A percentile compares a stretch with the other conserved stretches of the same genome.
Evolutionary conservation across 176 grass and related monocot species (phyloP).

Genomic region (Avena eriantha): DNA sequence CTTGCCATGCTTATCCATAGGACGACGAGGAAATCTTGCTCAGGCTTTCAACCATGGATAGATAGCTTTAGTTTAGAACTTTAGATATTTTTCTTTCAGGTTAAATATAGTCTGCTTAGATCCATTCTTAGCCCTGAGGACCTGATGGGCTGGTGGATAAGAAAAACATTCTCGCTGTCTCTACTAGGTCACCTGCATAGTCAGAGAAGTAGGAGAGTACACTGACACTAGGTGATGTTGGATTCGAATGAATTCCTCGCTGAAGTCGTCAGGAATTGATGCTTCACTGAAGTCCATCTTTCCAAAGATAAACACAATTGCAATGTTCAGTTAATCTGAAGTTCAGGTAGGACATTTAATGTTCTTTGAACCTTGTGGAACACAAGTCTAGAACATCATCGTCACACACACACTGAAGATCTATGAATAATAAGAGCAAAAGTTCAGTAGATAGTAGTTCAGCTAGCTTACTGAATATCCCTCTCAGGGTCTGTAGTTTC

Average conservation of each 20-base stretch:
- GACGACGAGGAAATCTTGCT: too few species aligned
- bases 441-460: neutral
- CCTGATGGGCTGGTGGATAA: too few species aligned
- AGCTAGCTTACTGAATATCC: neutral
- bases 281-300: constrained; percentile 11
- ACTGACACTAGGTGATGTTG: neutral
- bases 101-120: too few species aligned
- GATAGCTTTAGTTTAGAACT: too few species aligned
- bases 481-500: neutral
- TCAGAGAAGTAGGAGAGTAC: neutral
- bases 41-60: too few species aligned
- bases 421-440: neutral
- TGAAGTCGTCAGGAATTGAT: constrained; percentile 1
- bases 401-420: neutral
- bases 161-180: too few species aligned
- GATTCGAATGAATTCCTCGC: neutral
- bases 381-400: neutral
- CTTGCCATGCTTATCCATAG: too few species aligned
- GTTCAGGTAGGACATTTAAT: neutral
- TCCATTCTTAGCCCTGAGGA: too few species aligned
- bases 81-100: too few species aligned
- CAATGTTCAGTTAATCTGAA: neutral
- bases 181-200: neutral
- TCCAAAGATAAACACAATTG: neutral
- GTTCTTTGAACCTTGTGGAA: neutral